Conservation (phyloP, 768 basidiomycete genomes). For the Flagelloscypha sp. region DNA sequence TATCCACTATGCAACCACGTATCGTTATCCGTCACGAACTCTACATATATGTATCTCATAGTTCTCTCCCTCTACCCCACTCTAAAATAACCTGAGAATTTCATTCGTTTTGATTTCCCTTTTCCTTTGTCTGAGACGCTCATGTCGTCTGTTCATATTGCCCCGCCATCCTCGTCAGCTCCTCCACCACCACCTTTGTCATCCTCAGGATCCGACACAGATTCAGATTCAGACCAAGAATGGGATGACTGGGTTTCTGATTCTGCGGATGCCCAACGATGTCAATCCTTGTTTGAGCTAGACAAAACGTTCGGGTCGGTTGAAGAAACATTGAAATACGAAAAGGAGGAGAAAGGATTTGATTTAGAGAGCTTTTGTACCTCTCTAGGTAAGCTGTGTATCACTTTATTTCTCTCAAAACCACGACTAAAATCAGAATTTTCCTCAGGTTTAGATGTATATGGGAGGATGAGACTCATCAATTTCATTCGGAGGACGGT, state of each 20-base stretch:
- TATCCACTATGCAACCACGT: too few relatives aligned
- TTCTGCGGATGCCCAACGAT: conserved; percentile 42
- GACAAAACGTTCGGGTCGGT: conserved; percentile 51
- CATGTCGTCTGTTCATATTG: too few relatives aligned
- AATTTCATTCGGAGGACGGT: conserved; percentile 83
- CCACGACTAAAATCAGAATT: conserved; percentile 4
- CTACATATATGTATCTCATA: too few relatives aligned
- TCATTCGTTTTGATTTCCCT: too few relatives aligned
- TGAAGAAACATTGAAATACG: conserved; percentile 52
- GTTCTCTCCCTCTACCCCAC: too few relatives aligned
- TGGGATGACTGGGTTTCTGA: conserved; percentile 82
- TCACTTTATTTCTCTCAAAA: background rate
- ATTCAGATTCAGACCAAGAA: conserved; percentile 39
- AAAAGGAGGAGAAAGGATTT: conserved; percentile 52
- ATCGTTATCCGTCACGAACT: too few relatives aligned
- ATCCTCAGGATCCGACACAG: background rate
- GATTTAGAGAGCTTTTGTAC: conserved; percentile 46
- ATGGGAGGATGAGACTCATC: conserved; percentile 72
- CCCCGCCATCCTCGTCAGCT: too few relatives aligned
- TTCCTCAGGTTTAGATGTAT: conserved; percentile 63
- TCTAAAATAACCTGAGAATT: too few relatives aligned
- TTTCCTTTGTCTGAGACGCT: too few relatives aligned
- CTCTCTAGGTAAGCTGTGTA: conserved; percentile 42
- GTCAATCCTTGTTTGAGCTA: conserved; percentile 74
- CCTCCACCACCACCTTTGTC: too few relatives aligned